phyloP scores from a whole-genome alignment of 2,329 filamentous ascomycete species.

The Arachnomyces sp. region DNA sequence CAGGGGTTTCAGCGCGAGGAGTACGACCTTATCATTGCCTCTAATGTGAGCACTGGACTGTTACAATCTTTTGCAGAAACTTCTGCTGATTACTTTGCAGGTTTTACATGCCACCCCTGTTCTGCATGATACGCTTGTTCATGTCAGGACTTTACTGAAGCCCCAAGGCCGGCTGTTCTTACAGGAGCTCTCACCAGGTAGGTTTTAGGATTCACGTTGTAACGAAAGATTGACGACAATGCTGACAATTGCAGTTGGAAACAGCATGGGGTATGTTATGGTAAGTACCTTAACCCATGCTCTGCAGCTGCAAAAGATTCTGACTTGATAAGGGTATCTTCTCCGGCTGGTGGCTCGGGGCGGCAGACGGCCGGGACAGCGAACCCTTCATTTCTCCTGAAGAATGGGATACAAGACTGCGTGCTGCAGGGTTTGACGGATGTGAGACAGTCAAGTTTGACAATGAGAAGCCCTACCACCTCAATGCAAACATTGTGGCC shows the following conservation, averaged over 20 bases:
- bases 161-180: constrained; percentile 2
- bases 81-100: too few relatives aligned
- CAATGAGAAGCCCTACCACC: background rate
- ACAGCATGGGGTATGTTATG: too few relatives aligned
- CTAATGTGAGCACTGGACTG: too few relatives aligned
- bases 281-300: too few relatives aligned
- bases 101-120: constrained; percentile 1
- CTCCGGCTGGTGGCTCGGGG: constrained; percentile 9
- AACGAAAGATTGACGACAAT: too few relatives aligned
- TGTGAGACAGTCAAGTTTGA: constrained; percentile 1
- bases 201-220: too few relatives aligned
- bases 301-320: too few relatives aligned
- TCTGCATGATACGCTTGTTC: background rate
- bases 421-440: constrained; percentile 3
- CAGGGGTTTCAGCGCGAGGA: constrained; percentile 2
- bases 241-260: too few relatives aligned
- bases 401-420: constrained; percentile 5
- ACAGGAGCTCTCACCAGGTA: background rate
- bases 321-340: constrained; percentile 1
- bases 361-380: background rate
- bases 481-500: background rate
- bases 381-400: constrained; percentile 1
- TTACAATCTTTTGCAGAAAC: too few relatives aligned
- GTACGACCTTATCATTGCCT: constrained; percentile 7
- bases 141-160: constrained; percentile 1